These are phyloP conservation scores for Ceratobasidium sp. DNA, from an alignment of 1,284 basidiomycete genomes.

Conservation along the genomic window DNA sequence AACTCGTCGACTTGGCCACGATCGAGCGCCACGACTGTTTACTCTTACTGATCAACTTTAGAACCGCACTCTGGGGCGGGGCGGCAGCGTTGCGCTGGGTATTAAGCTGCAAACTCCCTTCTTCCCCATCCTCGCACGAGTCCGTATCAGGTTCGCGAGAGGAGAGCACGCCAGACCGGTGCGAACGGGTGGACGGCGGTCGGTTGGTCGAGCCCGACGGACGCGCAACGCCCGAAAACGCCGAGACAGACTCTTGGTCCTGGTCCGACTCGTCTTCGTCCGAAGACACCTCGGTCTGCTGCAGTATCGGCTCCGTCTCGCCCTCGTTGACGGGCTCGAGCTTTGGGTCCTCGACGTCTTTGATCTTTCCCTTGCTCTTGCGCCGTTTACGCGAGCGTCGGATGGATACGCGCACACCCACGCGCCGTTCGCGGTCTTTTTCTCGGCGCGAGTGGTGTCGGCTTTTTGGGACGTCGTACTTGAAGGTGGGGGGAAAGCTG, in stretches of 20 bases:
- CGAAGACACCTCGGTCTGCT: background rate
- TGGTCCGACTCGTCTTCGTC: slow-evolving; percentile 37
- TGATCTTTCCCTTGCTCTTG: slow-evolving; percentile 37
- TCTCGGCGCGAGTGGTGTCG: slow-evolving; percentile 24
- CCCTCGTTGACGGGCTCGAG: background rate
- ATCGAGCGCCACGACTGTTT: slow-evolving; percentile 21
- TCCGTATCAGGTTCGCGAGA: background rate
- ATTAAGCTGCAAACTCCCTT: slow-evolving; percentile 7
- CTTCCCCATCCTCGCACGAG: background rate
- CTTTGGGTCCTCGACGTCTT: slow-evolving; percentile 7
- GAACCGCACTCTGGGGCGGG: background rate
- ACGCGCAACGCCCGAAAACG: slow-evolving; percentile 7
- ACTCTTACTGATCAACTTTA: slow-evolving; percentile 11
- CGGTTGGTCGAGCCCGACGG: slow-evolving; percentile 12
- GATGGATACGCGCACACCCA: slow-evolving; percentile 20
- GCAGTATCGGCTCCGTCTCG: no score
- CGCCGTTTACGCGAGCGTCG: slow-evolving; percentile 8
- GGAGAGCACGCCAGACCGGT: background rate
- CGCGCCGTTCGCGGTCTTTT: background rate
- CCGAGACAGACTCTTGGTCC: slow-evolving; percentile 37
- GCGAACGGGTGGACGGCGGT: slow-evolving; percentile 10
- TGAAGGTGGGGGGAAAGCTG: slow-evolving; percentile 50
- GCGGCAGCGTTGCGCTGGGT: background rate
- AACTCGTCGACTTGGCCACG: background rate
- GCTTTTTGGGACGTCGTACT: slow-evolving; percentile 49